Evolutionary conservation across 2,329 filamentous ascomycete species (phyloP).

Genomic region (Tolypocladium paradoxum): DNA sequence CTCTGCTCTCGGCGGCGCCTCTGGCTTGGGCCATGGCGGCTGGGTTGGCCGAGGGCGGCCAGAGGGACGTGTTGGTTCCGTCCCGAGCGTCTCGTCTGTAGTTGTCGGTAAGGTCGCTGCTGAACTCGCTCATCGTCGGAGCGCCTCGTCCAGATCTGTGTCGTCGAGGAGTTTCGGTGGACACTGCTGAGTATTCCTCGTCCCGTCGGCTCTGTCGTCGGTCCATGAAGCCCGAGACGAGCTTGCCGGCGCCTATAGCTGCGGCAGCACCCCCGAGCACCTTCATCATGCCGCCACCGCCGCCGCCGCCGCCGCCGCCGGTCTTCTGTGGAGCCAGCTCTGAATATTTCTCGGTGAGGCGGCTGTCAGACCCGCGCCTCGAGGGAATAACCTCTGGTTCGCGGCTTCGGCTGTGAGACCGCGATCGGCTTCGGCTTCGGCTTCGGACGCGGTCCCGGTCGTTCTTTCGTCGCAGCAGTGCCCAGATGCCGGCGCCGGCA

Average conservation of each 20-base stretch:
- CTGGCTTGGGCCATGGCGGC: slow-evolving; percentile 32
- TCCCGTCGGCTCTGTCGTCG: slow-evolving; percentile 39
- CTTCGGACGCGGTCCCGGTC: slow-evolving; percentile 27
- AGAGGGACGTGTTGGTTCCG: slow-evolving; percentile 26
- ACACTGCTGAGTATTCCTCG: slow-evolving; percentile 53
- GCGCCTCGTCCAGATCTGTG: slow-evolving; percentile 25
- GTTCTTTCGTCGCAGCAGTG: slow-evolving; percentile 34
- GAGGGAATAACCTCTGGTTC: slow-evolving; percentile 42
- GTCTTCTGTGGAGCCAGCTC: slow-evolving; percentile 27
- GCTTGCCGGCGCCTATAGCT: slow-evolving; percentile 48
- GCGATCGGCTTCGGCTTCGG: slow-evolving; percentile 28
- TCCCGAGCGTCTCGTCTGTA: slow-evolving; percentile 11
- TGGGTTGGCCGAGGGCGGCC: slow-evolving; percentile 36
- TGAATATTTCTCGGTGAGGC: slow-evolving; percentile 55
- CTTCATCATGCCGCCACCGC: slow-evolving; percentile 45
- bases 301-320: slow-evolving; percentile 27
- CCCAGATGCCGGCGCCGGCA: slow-evolving; percentile 38
- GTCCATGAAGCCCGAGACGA: slow-evolving; percentile 49
- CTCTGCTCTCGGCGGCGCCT: slow-evolving; percentile 30
- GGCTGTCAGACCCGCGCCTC: slow-evolving; percentile 43
- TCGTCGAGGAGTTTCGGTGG: slow-evolving; percentile 48
- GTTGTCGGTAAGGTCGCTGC: slow-evolving; percentile 34
- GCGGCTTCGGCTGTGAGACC: slow-evolving; percentile 23
- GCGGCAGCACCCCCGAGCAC: slow-evolving; percentile 51
- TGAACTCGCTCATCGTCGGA: slow-evolving; percentile 38